Evolutionary conservation across 2,329 filamentous ascomycete species (phyloP), one percentile per base, ranked within the genome.

Genomic region (Fusarium sp.): DNA sequence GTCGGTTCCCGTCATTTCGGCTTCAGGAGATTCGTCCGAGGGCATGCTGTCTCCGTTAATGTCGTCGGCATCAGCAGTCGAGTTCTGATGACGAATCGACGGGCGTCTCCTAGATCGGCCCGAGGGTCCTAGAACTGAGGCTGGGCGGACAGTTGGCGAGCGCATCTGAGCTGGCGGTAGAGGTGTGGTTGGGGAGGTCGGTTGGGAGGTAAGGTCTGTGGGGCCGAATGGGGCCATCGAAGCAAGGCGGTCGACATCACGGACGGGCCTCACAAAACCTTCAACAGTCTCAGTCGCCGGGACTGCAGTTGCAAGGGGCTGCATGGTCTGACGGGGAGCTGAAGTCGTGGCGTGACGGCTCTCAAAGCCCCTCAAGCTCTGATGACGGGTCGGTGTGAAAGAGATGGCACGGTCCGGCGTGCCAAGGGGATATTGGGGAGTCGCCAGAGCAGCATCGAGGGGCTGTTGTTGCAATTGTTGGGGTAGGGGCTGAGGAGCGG

Each of bases 61-160:
- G 77, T 97, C 95, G 75, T 98, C 94, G 7, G 90, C 89, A 71
- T 97, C 95, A 6, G 89, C 92, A n/a, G 92, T 96, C 16, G 95
- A 97, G 68, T 91, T 88, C 76, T 97, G 93, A 75, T 97, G 95
- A 63, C 93, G 89, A 72, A 97, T 96, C 0, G 93, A 93, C 33
- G 93, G 93, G 34, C 94, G 88, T 74, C 92, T 86, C 56, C 91
- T 86, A 16, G 87, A 82, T 63, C 89, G 84, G 46, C 81, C 81
- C 4, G 83, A 81, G 3, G 86, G 83, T 2, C 84, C 85, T 20
- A 85, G 81, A 69, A 81, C 84, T 49, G 85, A 87, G 18, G 80
- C 84, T 25, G 84, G 84, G 65, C 82, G 87, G 64, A 84, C 83
- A 9, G 85, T 85, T 6, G 86, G 85, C 34, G 88, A 87, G 14